Conservation (phyloP, 441 rosid genomes). For the Adansonia gregorii region DNA sequence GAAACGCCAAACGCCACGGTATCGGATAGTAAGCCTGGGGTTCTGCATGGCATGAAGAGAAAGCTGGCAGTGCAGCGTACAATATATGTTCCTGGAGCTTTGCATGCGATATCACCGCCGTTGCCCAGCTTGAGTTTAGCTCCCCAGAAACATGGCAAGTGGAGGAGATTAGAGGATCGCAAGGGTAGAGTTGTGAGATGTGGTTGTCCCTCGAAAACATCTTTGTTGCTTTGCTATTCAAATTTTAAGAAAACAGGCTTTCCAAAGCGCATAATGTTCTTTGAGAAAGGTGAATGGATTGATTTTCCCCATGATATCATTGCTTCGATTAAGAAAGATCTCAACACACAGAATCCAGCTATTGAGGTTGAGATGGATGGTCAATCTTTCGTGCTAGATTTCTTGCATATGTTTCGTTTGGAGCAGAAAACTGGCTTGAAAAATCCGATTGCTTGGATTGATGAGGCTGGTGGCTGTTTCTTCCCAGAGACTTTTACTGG, state of each 20-base stretch:
- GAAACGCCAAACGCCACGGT: constrained; percentile 67
- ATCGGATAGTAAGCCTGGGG: constrained; percentile 63
- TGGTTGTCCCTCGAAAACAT: constrained; percentile 47
- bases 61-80: constrained; percentile 50
- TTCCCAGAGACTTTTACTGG: constrained; percentile 67
- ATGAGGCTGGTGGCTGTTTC: constrained; percentile 70
- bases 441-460: constrained; percentile 92
- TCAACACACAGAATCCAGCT: constrained; percentile 63
- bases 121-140: constrained; percentile 38
- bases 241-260: constrained; percentile 70
- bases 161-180: constrained; percentile 49
- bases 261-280: constrained; percentile 71
- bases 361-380: constrained; percentile 64
- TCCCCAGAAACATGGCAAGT: constrained; percentile 46
- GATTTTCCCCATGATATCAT: constrained; percentile 60
- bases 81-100: constrained; percentile 45
- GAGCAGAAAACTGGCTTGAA: constrained; percentile 65
- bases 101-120: constrained; percentile 38
- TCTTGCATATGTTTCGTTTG: constrained; percentile 75
- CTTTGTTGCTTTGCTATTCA: constrained; percentile 65
- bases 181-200: constrained; percentile 37
- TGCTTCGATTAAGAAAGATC: constrained; percentile 53
- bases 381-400: constrained; percentile 61
- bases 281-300: constrained; percentile 76
- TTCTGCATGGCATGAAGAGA: constrained; percentile 59